A percentile compares a stretch with the other conserved stretches of the same genome.
phyloP scores from a whole-genome alignment of 2,329 filamentous ascomycete genomes.

The Fusarium sp. region DNA sequence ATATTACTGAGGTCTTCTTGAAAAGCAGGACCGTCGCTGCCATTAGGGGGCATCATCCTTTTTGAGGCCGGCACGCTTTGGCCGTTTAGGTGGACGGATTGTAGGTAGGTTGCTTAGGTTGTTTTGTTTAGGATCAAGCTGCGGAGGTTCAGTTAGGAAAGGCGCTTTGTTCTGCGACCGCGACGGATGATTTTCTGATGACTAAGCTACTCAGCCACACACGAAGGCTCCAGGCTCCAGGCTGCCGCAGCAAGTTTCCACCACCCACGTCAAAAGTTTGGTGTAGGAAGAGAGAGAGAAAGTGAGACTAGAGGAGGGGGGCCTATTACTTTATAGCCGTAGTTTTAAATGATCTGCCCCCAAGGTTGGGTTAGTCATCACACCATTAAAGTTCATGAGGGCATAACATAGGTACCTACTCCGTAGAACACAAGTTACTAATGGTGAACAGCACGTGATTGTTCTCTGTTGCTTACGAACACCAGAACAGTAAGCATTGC shows the following conservation, averaged over 20 bases:
- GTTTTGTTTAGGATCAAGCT: conserved; percentile 43
- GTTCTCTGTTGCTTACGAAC: neutral
- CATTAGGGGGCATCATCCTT: conserved; percentile 62
- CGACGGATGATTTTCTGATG: neutral
- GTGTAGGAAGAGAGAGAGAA: neutral
- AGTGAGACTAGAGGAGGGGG: neutral
- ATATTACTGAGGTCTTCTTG: conserved; percentile 89
- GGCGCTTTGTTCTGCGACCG: conserved; percentile 25
- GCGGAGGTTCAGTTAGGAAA: conserved; percentile 29
- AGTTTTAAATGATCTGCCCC: neutral
- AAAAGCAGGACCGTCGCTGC: conserved; percentile 62
- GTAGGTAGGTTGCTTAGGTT: conserved; percentile 27
- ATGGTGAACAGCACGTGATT: neutral
- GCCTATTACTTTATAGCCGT: neutral
- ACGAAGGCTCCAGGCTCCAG: neutral
- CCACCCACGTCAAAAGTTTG: neutral
- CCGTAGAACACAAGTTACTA: too few species aligned
- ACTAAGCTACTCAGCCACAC: neutral
- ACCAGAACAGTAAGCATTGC: neutral
- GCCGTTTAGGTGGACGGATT: conserved; percentile 56
- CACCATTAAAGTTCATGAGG: neutral
- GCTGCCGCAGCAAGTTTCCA: neutral
- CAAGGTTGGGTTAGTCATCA: neutral
- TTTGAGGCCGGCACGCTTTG: conserved; percentile 54
- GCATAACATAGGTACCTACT: neutral